Evolutionary conservation across 73 alveolate genomes (phyloP).

Genomic region (Stentor roeselii): DNA sequence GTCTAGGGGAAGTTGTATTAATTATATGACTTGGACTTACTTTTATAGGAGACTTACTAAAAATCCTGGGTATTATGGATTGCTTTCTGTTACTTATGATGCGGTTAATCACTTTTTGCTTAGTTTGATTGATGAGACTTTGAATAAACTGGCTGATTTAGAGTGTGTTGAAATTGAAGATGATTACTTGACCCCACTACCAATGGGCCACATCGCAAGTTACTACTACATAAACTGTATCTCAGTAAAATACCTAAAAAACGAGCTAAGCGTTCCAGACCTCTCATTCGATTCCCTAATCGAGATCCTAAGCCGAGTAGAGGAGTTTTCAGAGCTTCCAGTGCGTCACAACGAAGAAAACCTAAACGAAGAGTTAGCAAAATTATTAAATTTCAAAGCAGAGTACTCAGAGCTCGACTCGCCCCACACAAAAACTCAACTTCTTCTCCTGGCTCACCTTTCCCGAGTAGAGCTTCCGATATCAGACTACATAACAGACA

Average conservation of each 20-base stretch:
- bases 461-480: slow-evolving; percentile 93
- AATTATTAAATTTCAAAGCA: slow-evolving; percentile 78
- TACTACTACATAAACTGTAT: slow-evolving; percentile 93
- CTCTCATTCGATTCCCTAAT: slow-evolving; percentile 54
- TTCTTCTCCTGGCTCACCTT: slow-evolving; percentile 93
- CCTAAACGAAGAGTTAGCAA: slow-evolving; percentile 91
- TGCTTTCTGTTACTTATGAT: slow-evolving; percentile 51
- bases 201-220: slow-evolving; percentile 90
- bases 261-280: slow-evolving; percentile 56
- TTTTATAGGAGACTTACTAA: slow-evolving; percentile 93
- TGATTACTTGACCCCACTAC: slow-evolving; percentile 71
- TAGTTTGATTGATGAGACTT: slow-evolving; percentile 54
- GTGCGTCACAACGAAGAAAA: slow-evolving; percentile 98
- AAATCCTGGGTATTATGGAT: slow-evolving; percentile 93
- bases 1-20: slow-evolving; percentile 39
- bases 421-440: slow-evolving; percentile 88
- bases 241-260: slow-evolving; percentile 71
- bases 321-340: slow-evolving; percentile 95
- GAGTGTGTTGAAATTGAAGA: slow-evolving; percentile 83
- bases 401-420: slow-evolving; percentile 76
- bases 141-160: slow-evolving; percentile 72
- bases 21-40: slow-evolving; percentile 92
- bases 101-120: slow-evolving; percentile 47
- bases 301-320: slow-evolving; percentile 70
- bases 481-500: slow-evolving; percentile 95